Percentiles rank a stretch among this genome's conserved stretches.
Conservation (phyloP, 1,139 yeast species). For the Zygosaccharomyces pseudobailii region DNA sequence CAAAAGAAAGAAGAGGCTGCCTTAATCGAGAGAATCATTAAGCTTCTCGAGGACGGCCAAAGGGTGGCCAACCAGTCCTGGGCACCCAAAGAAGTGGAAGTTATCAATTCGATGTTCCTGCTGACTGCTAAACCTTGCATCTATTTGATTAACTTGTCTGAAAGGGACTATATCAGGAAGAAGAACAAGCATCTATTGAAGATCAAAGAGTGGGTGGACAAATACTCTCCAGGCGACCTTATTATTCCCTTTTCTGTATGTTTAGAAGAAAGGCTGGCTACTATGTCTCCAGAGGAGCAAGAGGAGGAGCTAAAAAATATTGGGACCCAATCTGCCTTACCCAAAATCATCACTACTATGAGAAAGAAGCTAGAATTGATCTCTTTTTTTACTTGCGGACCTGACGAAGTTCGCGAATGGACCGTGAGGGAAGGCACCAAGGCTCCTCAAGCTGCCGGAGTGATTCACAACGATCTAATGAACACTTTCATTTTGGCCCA, state of each 20-base stretch:
- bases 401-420: slow-evolving; percentile 87
- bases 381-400: slow-evolving; percentile 81
- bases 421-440: slow-evolving; percentile 79
- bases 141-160: slow-evolving; percentile 89
- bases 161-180: slow-evolving; percentile 91
- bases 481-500: slow-evolving; percentile 74
- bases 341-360: slow-evolving; percentile 80
- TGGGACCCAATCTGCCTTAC: slow-evolving; percentile 82
- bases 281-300: slow-evolving; percentile 88
- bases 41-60: slow-evolving; percentile 72
- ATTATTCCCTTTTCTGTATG: slow-evolving; percentile 92
- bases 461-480: slow-evolving; percentile 75
- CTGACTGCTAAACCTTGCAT: slow-evolving; percentile 96
- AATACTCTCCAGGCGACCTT: slow-evolving; percentile 87
- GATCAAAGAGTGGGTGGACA: slow-evolving; percentile 97
- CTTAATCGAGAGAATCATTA: slow-evolving; percentile 71
- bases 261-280: slow-evolving; percentile 88
- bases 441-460: slow-evolving; percentile 89
- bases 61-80: slow-evolving; percentile 90
- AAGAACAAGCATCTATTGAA: slow-evolving; percentile 90
- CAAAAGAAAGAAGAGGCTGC: slow-evolving; percentile 89
- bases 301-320: slow-evolving; percentile 81
- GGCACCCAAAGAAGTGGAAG: slow-evolving; percentile 86
- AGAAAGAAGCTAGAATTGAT: slow-evolving; percentile 79
- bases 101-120: slow-evolving; percentile 79